phyloP scores from a whole-genome alignment of 805 yeast genomes.

The Monosporozyma siamensis region DNA sequence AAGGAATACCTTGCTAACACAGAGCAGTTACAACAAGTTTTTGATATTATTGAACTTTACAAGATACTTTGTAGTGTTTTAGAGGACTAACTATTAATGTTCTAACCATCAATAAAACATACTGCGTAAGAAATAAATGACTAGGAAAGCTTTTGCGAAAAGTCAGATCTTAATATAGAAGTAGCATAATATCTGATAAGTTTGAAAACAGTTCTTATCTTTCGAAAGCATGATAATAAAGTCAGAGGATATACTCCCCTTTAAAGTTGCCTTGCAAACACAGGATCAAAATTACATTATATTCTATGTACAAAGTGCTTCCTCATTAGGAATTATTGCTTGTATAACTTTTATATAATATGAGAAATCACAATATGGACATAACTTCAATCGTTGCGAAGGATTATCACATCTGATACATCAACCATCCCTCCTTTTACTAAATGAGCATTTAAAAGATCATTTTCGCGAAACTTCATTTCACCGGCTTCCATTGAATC shows the following conservation, averaged over 20 bases:
- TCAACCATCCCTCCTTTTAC: constrained; percentile 17
- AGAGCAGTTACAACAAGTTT: not conserved
- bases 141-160: not conserved
- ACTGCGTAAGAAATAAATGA: too few species aligned
- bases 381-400: constrained; percentile 16
- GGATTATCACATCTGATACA: constrained; percentile 9
- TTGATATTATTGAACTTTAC: not conserved
- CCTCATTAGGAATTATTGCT: too few species aligned
- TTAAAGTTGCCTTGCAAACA: too few species aligned
- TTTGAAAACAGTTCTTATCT: too few species aligned
- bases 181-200: too few species aligned
- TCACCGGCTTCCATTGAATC: constrained; percentile 40
- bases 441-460: constrained; percentile 50
- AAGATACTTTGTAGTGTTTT: not conserved
- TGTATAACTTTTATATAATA: too few species aligned
- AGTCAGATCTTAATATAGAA: too few species aligned
- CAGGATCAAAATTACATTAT: too few species aligned
- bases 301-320: too few species aligned
- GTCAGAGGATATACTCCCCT: too few species aligned
- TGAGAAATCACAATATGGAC: not conserved
- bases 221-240: too few species aligned
- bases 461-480: constrained; percentile 45
- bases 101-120: not conserved
- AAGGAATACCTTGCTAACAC: not conserved
- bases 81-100: not conserved